A percentile compares a stretch with the other conserved stretches of the same genome.
Conservation (phyloP, 371 early-diverging fungal genomes). For the Actinomortierella wolfii region DNA sequence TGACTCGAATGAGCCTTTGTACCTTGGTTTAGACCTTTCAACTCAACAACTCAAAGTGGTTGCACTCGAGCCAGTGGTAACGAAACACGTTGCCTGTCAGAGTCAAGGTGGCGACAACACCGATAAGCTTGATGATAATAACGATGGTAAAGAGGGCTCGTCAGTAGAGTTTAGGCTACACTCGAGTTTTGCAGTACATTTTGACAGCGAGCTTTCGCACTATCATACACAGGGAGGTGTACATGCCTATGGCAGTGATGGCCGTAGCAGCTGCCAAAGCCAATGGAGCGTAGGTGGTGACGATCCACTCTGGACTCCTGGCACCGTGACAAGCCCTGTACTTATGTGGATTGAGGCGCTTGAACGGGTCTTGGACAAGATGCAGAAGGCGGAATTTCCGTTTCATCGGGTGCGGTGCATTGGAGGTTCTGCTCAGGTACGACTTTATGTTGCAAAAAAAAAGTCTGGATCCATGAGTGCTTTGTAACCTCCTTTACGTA, state of each 20-base stretch:
- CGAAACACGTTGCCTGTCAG: too few relatives aligned
- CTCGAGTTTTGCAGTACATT: conserved; percentile 25
- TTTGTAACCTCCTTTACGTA: too few relatives aligned
- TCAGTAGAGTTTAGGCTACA: conserved; percentile 9
- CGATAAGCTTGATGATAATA: conserved; percentile 64
- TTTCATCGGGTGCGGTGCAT: conserved; percentile 56
- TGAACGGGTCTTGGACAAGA: conserved; percentile 58
- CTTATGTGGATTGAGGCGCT: conserved; percentile 84
- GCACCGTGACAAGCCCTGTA: conserved; percentile 67
- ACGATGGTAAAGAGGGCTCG: conserved; percentile 51
- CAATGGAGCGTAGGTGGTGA: conserved; percentile 42
- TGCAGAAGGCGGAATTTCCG: conserved; percentile 35
- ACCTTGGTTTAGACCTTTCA: conserved; percentile 75
- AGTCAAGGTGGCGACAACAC: conserved; percentile 54
- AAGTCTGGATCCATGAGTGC: too few relatives aligned
- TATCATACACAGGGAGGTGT: conserved; percentile 40
- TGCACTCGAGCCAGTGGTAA: conserved; percentile 48
- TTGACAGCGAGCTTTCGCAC: conserved; percentile 25
- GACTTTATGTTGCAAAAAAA: too few relatives aligned
- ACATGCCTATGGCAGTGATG: not conserved
- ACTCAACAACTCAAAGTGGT: conserved; percentile 82
- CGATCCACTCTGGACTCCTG: conserved; percentile 57
- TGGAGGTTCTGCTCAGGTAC: conserved; percentile 77
- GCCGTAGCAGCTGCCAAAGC: not conserved
- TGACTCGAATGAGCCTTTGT: conserved; percentile 24